Evolutionary conservation across 495 filamentous ascomycete genomes (phyloP), one percentile per base, ranked within the genome.

Genomic region (Penicillium arizonense): DNA sequence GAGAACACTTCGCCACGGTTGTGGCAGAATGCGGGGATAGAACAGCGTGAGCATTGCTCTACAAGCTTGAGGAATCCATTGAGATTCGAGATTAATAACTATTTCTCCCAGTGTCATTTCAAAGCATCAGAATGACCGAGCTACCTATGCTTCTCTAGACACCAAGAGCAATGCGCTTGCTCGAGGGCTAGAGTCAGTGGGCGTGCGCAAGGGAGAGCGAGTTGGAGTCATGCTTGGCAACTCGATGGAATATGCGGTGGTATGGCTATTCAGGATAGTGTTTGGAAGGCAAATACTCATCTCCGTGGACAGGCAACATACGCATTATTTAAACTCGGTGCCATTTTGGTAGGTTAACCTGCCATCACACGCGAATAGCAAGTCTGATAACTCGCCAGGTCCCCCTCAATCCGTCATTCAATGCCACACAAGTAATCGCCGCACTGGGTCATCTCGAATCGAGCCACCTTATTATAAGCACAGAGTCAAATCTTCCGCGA

Each of bases 391-490:
- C 6, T 5, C 4, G 7, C 24, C 47, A 87, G 83, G 85, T 96
- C 2, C 94, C 94, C 2, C 76, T 98, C 30, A 98, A 98, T 70
- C 93, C 91, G 3, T 88, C 84, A 0, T 98, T 97, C 78, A 96
- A 91, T 61, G 72, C 79, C 16, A 63, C 73, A 12, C 94, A 98
- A 69, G 85, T 97, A 8, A 74, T 84, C 13, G 72, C 90, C 1
- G 94, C 91, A 0, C 72, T 97, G 12, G 80, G 73, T 4, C 94
- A 95, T 55, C 83, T 98, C 1, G 76, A 78, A 9, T 82, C 86
- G 12, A 81, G 84, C 32, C 82, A 96, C 56, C 78, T 97, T 9
- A 80, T 98, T 55, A 89, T 96, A 52, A 87, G 87, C 36, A 76
- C 89, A 12, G 89, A 96, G 58, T 92, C 90, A 5, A 95, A 96